Base-by-base conservation (phyloP, 2,329 filamentous ascomycete genomes). In the Aspergillus viridinutans region DNA sequence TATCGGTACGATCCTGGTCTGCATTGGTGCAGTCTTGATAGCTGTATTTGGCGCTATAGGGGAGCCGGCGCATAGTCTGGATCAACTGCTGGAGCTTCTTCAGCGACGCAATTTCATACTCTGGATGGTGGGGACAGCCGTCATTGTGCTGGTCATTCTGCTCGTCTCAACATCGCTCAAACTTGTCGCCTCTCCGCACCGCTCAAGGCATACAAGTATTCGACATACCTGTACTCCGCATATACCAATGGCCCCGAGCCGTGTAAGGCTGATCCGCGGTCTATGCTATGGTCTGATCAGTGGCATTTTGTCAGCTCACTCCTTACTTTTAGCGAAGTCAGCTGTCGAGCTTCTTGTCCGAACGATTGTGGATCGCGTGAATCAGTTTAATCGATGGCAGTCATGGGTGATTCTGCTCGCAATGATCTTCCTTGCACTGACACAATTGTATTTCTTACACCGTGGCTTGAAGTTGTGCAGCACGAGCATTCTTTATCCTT, bases 321-420 rank as follows among this genome's bases (percentile, higher is more conserved):
- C 90, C 21, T 83, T 99, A 20, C 83, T 99, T 17, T 86, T 99
- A 63, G 94, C 94, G 61, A 99, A 99, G 75, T 96, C 92, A 29
- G 93, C 94, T 8, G 94, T 99, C 53, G 94, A 99, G 77, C 81
- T 99, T 42, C 82, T 99, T 52, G 91, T 99, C 56, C 83, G 86
- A 66, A 97, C 94, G 3, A 83, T 95, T 45, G 81, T 92, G 49
- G 92, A 96, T 70, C 84, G 89, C 60, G 83, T 87, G 64, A 99
- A 99, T 70, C 91, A 99, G 76, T 99, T 99, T 74, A 87, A 92
- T 59, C 88, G 90, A 64, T 97, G 93, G 89, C 88, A 97, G 73
- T 92, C 93, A 1, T 99, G 93, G 92, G 83, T 89, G 61, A 92
- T 97, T 55, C 83, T 99, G 1, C 75, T 96, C 23, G 88, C 86